These are phyloP conservation scores for Fusarium burgessii DNA, from an alignment of 2,329 filamentous ascomycete species.

Conservation along the genomic window DNA sequence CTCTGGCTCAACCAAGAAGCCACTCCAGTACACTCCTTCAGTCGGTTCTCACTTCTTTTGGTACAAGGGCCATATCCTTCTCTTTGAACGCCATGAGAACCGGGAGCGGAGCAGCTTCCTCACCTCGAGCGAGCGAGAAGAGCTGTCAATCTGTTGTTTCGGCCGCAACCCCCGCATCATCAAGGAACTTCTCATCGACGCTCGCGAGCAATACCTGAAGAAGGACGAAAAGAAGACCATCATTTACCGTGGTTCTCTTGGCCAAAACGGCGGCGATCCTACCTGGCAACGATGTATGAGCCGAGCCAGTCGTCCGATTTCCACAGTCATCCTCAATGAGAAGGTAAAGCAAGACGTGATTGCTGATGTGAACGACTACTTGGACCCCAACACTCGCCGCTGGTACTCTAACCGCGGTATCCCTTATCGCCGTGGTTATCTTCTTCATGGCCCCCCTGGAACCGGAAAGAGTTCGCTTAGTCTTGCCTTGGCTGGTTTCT, in stretches of 20 bases:
- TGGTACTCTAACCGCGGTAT: slow-evolving; percentile 90
- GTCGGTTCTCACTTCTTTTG: slow-evolving; percentile 77
- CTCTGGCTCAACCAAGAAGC: slow-evolving; percentile 57
- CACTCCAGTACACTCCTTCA: slow-evolving; percentile 73
- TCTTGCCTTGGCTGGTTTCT: slow-evolving; percentile 76
- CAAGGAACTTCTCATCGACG: slow-evolving; percentile 72
- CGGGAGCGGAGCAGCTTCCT: slow-evolving; percentile 56
- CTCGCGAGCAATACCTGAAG: slow-evolving; percentile 65
- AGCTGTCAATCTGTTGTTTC: slow-evolving; percentile 71
- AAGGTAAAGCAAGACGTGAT: slow-evolving; percentile 69
- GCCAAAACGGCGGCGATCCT: slow-evolving; percentile 56
- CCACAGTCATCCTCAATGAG: slow-evolving; percentile 74
- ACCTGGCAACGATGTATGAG: slow-evolving; percentile 73
- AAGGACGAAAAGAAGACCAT: slow-evolving; percentile 72
- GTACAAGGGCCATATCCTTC: slow-evolving; percentile 69
- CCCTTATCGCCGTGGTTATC: slow-evolving; percentile 85
- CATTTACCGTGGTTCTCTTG: slow-evolving; percentile 70
- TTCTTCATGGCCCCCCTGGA: slow-evolving; percentile 83
- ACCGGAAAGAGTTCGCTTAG: slow-evolving; percentile 82
- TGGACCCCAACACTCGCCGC: slow-evolving; percentile 70
- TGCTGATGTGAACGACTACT: slow-evolving; percentile 71
- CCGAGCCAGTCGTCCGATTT: slow-evolving; percentile 70
- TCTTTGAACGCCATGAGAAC: slow-evolving; percentile 67
- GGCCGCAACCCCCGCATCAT: slow-evolving; percentile 70
- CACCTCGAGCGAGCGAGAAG: slow-evolving; percentile 65